Conservation (phyloP, 2,329 filamentous ascomycete genomes). For the Xylariaceae sp. region DNA sequence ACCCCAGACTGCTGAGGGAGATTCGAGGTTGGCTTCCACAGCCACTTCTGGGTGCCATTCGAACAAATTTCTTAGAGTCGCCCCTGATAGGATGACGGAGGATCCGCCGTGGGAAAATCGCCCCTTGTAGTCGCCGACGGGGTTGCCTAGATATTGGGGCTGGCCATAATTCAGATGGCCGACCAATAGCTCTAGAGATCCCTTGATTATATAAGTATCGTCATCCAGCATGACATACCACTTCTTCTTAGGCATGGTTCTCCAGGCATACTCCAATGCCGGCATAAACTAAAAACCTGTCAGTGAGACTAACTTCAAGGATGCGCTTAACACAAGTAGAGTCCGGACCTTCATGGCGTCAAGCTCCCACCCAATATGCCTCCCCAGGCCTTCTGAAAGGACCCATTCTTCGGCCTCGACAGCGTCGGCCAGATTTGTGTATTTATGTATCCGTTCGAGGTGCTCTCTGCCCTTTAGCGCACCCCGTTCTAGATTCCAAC, state of each 20-base stretch:
- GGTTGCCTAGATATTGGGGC: slow-evolving; percentile 52
- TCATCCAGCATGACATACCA: slow-evolving; percentile 58
- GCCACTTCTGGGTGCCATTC: slow-evolving; percentile 39
- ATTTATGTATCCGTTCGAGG: slow-evolving; percentile 30
- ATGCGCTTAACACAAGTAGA: background rate
- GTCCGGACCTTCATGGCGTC: slow-evolving; percentile 34
- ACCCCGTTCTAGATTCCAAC: slow-evolving; percentile 30
- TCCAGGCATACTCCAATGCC: slow-evolving; percentile 50
- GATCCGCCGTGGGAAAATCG: slow-evolving; percentile 57
- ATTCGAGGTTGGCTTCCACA: slow-evolving; percentile 42
- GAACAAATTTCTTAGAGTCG: slow-evolving; percentile 46
- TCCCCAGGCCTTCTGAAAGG: slow-evolving; percentile 29
- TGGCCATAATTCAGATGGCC: slow-evolving; percentile 44
- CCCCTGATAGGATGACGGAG: slow-evolving; percentile 49
- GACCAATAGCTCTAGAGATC: slow-evolving; percentile 46
- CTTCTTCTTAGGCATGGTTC: slow-evolving; percentile 49
- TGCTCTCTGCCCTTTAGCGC: slow-evolving; percentile 26
- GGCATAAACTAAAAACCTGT: slow-evolving; percentile 45
- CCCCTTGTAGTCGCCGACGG: slow-evolving; percentile 52
- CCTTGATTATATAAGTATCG: slow-evolving; percentile 51
- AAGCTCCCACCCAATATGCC: slow-evolving; percentile 32
- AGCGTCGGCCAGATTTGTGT: slow-evolving; percentile 29
- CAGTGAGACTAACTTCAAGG: slow-evolving; percentile 4
- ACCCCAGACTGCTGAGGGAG: slow-evolving; percentile 50
- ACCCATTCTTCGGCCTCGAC: slow-evolving; percentile 33